Evolutionary conservation across 2,329 filamentous ascomycete species (phyloP), one percentile per base, ranked within the genome.

Genomic region (Orbilia javanica): DNA sequence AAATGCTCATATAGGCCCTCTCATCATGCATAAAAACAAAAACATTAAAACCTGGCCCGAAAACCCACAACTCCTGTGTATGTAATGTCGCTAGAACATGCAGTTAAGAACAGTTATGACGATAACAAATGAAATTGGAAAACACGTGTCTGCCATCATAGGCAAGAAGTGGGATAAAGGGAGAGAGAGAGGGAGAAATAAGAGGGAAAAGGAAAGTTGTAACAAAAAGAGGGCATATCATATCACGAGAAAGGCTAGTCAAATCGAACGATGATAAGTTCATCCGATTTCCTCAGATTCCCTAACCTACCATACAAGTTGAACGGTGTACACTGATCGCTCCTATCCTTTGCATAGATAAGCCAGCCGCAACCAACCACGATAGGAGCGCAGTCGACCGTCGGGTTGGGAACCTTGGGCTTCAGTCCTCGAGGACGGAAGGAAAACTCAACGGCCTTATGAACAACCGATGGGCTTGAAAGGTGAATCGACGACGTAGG

Each of bases 281-380:
- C 75, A 25, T 79, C 75, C 53, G 75, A 53, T n/a, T 65, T 72
- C 15, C 50, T 68, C n/a, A 67, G 8, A 31, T 64, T 69, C 8
- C 73, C 73, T 8, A 79, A 48, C 29, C 75, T 72, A 11, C 75
- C 75, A 36, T 72, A 79, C 62, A 79, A 55, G 20, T 79, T 79
- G 15, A 79, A 25, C 1, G 75, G 53, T 3, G 53, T 60, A 25
- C 75, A 72, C 25, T 60, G 75, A 36, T 72, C 69, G 25, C 64
- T 79, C 15, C 75, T 53, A 39, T 79, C 69, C 31, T 79, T 79
- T 15, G 75, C 75, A 52, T 73, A 79, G 0, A 79, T 68, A 3
- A 79, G 57, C 75, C 75, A 79, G 11, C 75, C 75, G 29, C 68
- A 73, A 10, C 75, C 75, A 29, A 79, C 69, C 13, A 39, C 62